Base-by-base conservation (phyloP, 1,284 basidiomycete species). In the Puccinia triticina region DNA sequence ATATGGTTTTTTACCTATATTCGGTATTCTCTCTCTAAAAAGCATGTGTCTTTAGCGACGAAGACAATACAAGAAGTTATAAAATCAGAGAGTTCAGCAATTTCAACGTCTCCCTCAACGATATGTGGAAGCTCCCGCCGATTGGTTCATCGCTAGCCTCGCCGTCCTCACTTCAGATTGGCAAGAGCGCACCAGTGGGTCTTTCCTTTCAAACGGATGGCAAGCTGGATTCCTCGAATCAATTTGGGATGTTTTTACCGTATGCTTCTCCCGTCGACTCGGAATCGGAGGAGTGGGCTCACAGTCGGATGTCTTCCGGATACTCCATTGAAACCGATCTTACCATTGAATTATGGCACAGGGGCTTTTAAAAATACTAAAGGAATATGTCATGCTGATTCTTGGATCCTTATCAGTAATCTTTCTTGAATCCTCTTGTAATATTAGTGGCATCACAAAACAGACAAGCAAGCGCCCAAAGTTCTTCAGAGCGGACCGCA, bases 311-410 rank as follows among this genome's bases (percentile, higher is more conserved):
- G 43, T 69, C 66, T 29, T 69, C 66, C 26, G 66, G 43, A 1
- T 69, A 29, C 66, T 69, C 66, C 14, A 29, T 69, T 43, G 66
- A 69, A 69, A 69, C 40, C 7, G 66, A 69, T 67, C 14, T 67
- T 7, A 67, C 64, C 10, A 32, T 67, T 14, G 64, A 67, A 40
- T 67, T 67, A 26, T 67, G 64, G 37, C 34, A 67, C 34, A 34
- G 64, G 0, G 64, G 64, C 7, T 67, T 67, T 43, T 43, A 43
- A 43, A 43, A 43, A 43, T 43, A 43, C 40, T 43, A 43, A 43
- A 43, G 12, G 12, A 43, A 43, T 4, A 43, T 7, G 40, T 43
- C 12, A 43, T 43, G 12, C 7, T 43, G 40, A 43, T 43, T 43
- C 40, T 43, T 43, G 12, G 12, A 43, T 43, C 4, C 40, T 43